These are phyloP conservation scores for Hyaloscypha bicolor DNA, from an alignment of 495 filamentous ascomycete genomes.

Conservation along the genomic window DNA sequence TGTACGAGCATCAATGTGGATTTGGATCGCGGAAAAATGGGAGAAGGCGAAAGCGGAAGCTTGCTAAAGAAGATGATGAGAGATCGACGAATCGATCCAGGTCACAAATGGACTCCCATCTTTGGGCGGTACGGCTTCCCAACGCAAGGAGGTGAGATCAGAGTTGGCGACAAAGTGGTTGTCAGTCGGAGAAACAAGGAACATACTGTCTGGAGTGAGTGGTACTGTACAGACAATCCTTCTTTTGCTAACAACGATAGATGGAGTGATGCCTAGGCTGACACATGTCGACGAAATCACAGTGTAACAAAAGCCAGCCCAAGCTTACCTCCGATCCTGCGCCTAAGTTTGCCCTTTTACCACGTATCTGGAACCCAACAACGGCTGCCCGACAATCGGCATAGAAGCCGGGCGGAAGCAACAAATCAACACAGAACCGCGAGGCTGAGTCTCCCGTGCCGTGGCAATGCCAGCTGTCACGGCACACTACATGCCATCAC, in stretches of 20 bases:
- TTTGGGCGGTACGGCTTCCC: conserved; percentile 83
- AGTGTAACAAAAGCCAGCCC: background rate
- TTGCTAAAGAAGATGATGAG: conserved; percentile 78
- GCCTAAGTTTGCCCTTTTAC: background rate
- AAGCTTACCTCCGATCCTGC: background rate
- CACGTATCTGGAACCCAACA: background rate
- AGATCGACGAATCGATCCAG: conserved; percentile 75
- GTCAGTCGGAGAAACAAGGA: conserved; percentile 60
- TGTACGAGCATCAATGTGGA: conserved; percentile 84
- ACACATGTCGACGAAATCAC: background rate
- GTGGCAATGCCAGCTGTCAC: background rate
- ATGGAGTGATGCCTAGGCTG: background rate
- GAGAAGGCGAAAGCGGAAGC: conserved; percentile 61
- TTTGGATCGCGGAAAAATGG: conserved; percentile 69
- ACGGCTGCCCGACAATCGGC: background rate
- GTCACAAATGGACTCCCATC: conserved; percentile 72
- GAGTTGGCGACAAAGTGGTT: conserved; percentile 70
- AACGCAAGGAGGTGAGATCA: conserved; percentile 41
- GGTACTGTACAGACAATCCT: background rate
- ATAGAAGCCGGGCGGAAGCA: background rate
- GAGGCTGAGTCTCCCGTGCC: background rate
- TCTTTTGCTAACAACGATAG: background rate
- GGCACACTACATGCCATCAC: background rate
- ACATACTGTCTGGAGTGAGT: conserved; percentile 64
- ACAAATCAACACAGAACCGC: background rate